Conservation (phyloP, 2,329 filamentous ascomycete species). For the Phyllosticta capitalensis region DNA sequence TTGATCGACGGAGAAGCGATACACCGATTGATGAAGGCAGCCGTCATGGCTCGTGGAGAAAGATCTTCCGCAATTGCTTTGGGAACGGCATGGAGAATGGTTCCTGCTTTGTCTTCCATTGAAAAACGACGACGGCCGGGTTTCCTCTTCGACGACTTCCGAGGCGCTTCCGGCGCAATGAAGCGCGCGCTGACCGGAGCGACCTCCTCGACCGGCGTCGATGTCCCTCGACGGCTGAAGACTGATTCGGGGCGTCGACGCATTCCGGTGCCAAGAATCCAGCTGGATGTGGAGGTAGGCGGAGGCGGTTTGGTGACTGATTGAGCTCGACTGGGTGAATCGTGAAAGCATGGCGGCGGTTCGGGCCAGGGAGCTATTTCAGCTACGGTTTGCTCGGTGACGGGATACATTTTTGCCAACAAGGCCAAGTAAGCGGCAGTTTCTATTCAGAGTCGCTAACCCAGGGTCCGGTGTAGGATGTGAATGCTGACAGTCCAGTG, state of each 20-base stretch:
- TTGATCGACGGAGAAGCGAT: not conserved
- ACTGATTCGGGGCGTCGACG: slow-evolving; percentile 18
- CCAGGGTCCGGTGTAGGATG: not conserved
- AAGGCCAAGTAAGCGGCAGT: not conserved
- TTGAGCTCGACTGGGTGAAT: slow-evolving; percentile 7
- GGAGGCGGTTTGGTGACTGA: not conserved
- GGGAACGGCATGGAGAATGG: slow-evolving; percentile 27
- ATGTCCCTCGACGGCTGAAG: slow-evolving; percentile 26
- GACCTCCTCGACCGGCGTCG: slow-evolving; percentile 13
- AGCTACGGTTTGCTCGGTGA: not conserved
- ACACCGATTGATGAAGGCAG: not conserved
- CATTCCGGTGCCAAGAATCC: not conserved
- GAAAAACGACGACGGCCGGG: not conserved
- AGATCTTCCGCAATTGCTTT: not conserved
- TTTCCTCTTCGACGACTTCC: slow-evolving; percentile 5
- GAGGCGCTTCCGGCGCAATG: not conserved
- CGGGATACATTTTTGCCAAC: not conserved
- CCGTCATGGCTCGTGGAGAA: not conserved
- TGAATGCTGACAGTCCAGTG: not conserved
- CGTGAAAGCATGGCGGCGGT: slow-evolving; percentile 11
- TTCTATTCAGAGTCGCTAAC: not conserved
- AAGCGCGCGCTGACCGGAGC: not conserved
- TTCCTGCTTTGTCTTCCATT: not conserved
- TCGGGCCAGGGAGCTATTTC: slow-evolving; percentile 1
- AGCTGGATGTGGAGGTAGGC: not conserved